Conservation (phyloP, 257 asterid species). For the Scutellaria barbata region DNA sequence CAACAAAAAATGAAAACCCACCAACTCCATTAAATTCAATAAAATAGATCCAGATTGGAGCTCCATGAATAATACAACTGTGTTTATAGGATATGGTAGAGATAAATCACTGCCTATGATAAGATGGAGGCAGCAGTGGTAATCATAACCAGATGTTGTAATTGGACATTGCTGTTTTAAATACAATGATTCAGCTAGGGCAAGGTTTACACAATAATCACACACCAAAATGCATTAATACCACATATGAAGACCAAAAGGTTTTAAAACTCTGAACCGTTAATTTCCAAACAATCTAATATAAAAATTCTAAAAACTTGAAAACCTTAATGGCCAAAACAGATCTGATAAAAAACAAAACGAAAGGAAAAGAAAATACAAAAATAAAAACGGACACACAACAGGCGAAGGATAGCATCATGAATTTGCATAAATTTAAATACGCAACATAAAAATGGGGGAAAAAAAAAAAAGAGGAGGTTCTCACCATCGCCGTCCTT, state of each 20-base stretch:
- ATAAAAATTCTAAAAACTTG: background rate
- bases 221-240: background rate
- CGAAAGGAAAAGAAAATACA: background rate
- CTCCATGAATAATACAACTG: background rate
- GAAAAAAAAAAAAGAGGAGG: background rate
- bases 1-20: background rate
- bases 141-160: constrained; percentile 4
- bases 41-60: constrained; percentile 1
- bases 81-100: background rate
- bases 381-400: background rate
- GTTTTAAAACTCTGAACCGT: background rate
- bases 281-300: constrained; percentile 18
- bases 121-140: background rate
- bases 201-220: constrained; percentile 11
- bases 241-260: background rate
- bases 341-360: constrained; percentile 40
- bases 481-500: constrained; percentile 67
- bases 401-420: background rate
- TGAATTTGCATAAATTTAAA: background rate
- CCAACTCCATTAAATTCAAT: background rate
- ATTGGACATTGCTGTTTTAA: constrained; percentile 7
- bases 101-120: constrained; percentile 14
- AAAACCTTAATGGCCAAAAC: constrained; percentile 27
- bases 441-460: background rate
- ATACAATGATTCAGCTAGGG: constrained; percentile 1